A percentile compares a stretch with the other conserved stretches of the same genome.
Evolutionary conservation across 805 yeast species (phyloP).

Genomic region (Metschnikowia sp.): DNA sequence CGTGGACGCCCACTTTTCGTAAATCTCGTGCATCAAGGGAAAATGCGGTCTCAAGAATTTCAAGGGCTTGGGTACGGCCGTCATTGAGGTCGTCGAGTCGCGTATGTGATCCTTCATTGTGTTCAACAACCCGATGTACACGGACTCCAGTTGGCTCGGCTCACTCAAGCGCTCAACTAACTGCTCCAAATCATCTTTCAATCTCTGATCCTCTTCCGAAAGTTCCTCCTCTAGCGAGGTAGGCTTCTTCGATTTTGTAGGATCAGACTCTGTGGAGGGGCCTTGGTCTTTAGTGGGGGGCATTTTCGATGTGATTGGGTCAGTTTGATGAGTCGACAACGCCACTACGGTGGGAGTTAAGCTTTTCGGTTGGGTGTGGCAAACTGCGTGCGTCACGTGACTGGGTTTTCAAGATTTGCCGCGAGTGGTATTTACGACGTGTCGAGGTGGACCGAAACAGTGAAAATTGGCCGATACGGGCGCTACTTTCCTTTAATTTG

Average conservation of each 20-base stretch:
- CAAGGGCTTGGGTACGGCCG: constrained; percentile 98
- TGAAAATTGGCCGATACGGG: too few relatives aligned
- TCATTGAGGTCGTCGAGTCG: constrained; percentile 96
- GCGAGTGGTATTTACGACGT: background rate
- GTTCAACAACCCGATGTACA: constrained; percentile 60
- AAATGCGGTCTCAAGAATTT: constrained; percentile 91
- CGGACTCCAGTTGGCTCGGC: constrained; percentile 37
- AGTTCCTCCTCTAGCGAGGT: constrained; percentile 68
- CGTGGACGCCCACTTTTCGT: constrained; percentile 59
- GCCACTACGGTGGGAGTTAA: background rate
- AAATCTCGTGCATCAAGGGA: constrained; percentile 60
- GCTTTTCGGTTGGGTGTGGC: constrained; percentile 6
- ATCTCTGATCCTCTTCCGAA: constrained; percentile 87
- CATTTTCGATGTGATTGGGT: constrained; percentile 19
- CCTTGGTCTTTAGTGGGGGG: constrained; percentile 33
- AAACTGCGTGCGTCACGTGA: constrained; percentile 7
- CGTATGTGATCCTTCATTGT: constrained; percentile 74
- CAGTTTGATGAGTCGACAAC: background rate
- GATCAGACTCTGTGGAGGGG: constrained; percentile 15
- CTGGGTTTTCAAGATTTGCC: background rate
- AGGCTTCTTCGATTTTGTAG: constrained; percentile 22
- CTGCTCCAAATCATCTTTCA: constrained; percentile 82
- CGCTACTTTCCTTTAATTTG: too few relatives aligned
- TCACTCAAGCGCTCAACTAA: constrained; percentile 77
- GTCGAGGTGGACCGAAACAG: too few relatives aligned